Conservation (phyloP, 805 yeast species). For the Candida orba region DNA sequence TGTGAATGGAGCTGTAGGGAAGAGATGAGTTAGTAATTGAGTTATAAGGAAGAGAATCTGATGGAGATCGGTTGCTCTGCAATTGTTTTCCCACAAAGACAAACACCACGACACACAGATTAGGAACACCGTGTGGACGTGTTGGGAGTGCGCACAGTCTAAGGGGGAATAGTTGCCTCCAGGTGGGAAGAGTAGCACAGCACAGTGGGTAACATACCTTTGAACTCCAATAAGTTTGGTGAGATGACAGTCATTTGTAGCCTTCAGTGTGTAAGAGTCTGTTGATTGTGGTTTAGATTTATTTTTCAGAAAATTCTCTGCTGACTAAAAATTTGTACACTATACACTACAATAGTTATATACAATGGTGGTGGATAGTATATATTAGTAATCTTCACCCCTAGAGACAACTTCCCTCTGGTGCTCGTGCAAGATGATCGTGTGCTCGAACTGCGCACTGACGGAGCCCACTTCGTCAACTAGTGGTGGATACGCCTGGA, state of each 20-base stretch:
- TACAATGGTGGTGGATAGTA: no score
- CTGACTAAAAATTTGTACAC: no score
- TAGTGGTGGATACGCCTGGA: conserved; percentile 91
- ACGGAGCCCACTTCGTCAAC: conserved; percentile 76
- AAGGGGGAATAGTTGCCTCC: no score
- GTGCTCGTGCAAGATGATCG: conserved; percentile 82
- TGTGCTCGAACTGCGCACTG: conserved; percentile 97
- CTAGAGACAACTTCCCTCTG: conserved; percentile 90
- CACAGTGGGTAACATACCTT: conserved; percentile 46
- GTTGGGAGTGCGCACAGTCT: no score
- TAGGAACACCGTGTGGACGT: no score
- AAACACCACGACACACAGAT: not conserved
- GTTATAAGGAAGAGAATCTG: not conserved
- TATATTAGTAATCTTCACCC: conserved; percentile 83
- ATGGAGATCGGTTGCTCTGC: not conserved
- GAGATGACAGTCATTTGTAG: conserved; percentile 47
- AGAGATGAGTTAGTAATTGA: not conserved
- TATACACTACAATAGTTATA: no score
- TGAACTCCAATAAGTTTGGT: conserved; percentile 69
- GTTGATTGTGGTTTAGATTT: not conserved
- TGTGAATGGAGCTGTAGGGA: conserved; percentile 59
- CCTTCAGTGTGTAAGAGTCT: not conserved
- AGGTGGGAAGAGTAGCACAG: no score
- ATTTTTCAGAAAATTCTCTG: not conserved
- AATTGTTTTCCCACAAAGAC: not conserved